Percentiles rank a stretch among this genome's conserved stretches.
These are phyloP conservation scores for Nigrograna mackinnonii DNA, from an alignment of 2,329 filamentous ascomycete genomes.

Conservation along the genomic window DNA sequence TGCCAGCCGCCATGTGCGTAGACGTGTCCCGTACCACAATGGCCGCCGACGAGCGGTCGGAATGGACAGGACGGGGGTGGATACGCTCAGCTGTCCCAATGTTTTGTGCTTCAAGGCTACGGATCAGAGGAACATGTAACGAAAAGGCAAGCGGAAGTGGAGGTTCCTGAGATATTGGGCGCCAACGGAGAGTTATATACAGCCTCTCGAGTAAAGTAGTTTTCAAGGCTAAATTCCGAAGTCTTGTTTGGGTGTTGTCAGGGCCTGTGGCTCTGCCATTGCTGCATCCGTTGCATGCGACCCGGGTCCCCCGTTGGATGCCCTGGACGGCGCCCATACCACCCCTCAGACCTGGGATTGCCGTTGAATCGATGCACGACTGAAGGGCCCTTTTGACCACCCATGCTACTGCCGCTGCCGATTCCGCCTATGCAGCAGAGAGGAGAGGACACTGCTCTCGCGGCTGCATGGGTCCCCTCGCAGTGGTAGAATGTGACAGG, in stretches of 20 bases:
- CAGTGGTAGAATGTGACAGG: conserved; percentile 31
- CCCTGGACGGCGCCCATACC: conserved; percentile 28
- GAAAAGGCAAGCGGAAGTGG: conserved; percentile 16
- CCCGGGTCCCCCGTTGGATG: conserved; percentile 27
- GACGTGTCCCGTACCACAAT: conserved; percentile 29
- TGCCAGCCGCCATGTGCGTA: conserved; percentile 36
- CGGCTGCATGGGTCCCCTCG: conserved; percentile 33
- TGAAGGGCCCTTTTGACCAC: conserved; percentile 18
- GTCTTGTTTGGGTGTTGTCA: conserved; percentile 25
- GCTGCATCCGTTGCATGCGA: conserved; percentile 21
- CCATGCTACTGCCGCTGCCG: conserved; percentile 30
- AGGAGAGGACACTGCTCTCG: conserved; percentile 18
- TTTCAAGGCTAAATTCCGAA: conserved; percentile 36
- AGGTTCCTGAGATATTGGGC: conserved; percentile 28
- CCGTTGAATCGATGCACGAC: conserved; percentile 33
- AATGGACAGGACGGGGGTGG: conserved; percentile 6
- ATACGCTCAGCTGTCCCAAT: conserved; percentile 11
- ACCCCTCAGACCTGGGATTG: conserved; percentile 34
- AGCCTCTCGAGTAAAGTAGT: conserved; percentile 35
- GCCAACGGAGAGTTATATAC: conserved; percentile 31
- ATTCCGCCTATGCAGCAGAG: conserved; percentile 28
- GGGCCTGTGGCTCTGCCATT: conserved; percentile 22
- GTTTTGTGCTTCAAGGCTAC: conserved; percentile 20
- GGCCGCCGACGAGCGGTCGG: conserved; percentile 13
- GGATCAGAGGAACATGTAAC: conserved; percentile 29